Evolutionary conservation across 352 stramenopile species (phyloP).

Genomic region (Peronospora destructor): DNA sequence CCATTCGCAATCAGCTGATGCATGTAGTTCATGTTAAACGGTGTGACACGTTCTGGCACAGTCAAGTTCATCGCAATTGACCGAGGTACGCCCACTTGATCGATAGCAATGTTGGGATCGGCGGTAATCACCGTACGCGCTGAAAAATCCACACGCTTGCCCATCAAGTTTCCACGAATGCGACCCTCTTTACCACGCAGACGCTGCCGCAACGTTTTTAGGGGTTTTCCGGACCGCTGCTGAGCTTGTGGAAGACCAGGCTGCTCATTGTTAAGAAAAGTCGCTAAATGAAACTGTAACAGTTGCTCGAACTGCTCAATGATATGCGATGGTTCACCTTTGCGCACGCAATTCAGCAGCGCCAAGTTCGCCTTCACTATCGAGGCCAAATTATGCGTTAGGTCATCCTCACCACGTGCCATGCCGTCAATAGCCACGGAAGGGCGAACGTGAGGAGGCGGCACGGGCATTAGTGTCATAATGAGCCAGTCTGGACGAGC

Average conservation of each 20-base stretch:
- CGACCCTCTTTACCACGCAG: constrained; percentile 96
- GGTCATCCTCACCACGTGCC: constrained; percentile 94
- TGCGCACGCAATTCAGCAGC: constrained; percentile 91
- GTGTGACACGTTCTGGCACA: constrained; percentile 97
- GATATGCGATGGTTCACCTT: constrained; percentile 93
- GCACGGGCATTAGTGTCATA: constrained; percentile 97
- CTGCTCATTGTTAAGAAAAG: constrained; percentile 98
- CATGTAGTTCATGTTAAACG: constrained; percentile 96
- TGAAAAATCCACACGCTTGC: constrained; percentile 99
- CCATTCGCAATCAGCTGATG: constrained; percentile 94
- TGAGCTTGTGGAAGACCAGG: constrained; percentile 92
- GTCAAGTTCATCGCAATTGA: constrained; percentile 98
- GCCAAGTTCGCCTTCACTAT: constrained; percentile 98
- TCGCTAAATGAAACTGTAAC: constrained; percentile 80
- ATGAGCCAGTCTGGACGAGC: constrained; percentile 97
- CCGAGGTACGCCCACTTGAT: constrained; percentile 97
- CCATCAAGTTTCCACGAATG: constrained; percentile 99
- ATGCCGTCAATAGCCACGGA: constrained; percentile 93
- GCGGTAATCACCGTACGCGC: constrained; percentile 99
- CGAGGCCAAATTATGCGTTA: constrained; percentile 97
- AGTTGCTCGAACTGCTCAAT: constrained; percentile 91
- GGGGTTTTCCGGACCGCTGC: constrained; percentile 93
- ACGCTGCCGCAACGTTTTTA: constrained; percentile 96
- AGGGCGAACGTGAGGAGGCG: constrained; percentile 95
- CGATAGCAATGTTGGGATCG: constrained; percentile 98